These are phyloP conservation scores for Aureobasidium vineae DNA, from an alignment of 2,329 filamentous ascomycete genomes.

Conservation along the genomic window DNA sequence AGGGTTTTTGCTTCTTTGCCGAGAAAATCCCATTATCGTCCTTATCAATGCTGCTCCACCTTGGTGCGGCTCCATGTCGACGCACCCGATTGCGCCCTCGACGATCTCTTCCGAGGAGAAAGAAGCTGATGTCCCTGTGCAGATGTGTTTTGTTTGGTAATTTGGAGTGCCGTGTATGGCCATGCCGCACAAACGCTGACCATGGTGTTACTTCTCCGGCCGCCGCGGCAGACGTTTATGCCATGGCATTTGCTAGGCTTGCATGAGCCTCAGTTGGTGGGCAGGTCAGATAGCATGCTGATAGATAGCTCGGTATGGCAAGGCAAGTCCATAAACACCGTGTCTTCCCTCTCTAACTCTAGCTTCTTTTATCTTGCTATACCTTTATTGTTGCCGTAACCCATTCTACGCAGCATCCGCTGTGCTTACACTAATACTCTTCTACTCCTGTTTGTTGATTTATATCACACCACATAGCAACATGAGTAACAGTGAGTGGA, in stretches of 20 bases:
- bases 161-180: constrained; percentile 14
- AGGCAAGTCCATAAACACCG: constrained; percentile 17
- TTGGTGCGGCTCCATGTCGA: constrained; percentile 14
- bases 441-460: neutral
- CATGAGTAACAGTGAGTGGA: constrained; percentile 49
- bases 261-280: constrained; percentile 1
- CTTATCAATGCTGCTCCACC: constrained; percentile 19
- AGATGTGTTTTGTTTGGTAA: constrained; percentile 20
- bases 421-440: constrained; percentile 11
- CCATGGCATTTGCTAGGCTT: constrained; percentile 26
- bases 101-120: constrained; percentile 23
- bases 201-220: constrained; percentile 24
- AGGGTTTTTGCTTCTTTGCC: constrained; percentile 21
- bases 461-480: constrained; percentile 20
- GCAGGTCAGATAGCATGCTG: neutral
- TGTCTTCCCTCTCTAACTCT: constrained; percentile 11
- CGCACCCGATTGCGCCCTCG: neutral
- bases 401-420: constrained; percentile 5
- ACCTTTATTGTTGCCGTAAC: neutral
- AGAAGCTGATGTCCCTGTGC: constrained; percentile 19
- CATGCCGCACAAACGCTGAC: neutral
- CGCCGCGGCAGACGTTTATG: constrained; percentile 25
- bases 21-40: constrained; percentile 9
- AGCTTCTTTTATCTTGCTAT: constrained; percentile 17
- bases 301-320: constrained; percentile 19